phyloP scores from a whole-genome alignment of 441 rosid genomes.

The Pelargonium citronellum region DNA sequence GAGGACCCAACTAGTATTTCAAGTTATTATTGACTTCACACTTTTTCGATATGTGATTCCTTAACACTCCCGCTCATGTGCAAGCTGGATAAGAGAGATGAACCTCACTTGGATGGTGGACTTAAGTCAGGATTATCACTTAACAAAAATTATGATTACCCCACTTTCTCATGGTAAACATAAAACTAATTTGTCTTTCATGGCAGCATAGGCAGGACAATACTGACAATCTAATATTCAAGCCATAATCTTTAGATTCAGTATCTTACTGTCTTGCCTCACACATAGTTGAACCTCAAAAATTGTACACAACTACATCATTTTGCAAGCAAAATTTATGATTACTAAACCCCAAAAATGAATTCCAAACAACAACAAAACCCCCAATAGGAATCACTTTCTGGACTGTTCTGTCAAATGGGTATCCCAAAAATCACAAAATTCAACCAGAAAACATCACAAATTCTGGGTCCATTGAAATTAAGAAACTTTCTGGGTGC shows the following conservation, averaged over 20 bases:
- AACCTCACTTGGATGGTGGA: no score
- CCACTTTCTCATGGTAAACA: no score
- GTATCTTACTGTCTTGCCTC: neutral
- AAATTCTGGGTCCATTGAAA: neutral
- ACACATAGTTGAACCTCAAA: neutral
- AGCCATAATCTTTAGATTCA: constrained; percentile 1
- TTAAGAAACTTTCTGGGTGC: neutral
- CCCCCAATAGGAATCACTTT: neutral
- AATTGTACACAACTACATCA: neutral
- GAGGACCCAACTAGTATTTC: no score
- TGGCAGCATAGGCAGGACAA: neutral
- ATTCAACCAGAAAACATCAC: neutral
- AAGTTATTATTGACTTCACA: no score
- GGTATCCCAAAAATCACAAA: neutral
- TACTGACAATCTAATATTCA: neutral
- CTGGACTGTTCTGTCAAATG: neutral
- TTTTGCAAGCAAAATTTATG: no score
- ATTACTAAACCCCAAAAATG: no score
- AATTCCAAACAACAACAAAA: no score
- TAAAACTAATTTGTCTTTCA: neutral
- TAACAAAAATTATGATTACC: no score
- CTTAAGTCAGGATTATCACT: no score
- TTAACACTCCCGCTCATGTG: no score
- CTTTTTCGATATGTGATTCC: no score
- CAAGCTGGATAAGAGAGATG: no score